Evolutionary conservation across 78 protist species (phyloP).

Genomic region (Thecamonas trahens): DNA sequence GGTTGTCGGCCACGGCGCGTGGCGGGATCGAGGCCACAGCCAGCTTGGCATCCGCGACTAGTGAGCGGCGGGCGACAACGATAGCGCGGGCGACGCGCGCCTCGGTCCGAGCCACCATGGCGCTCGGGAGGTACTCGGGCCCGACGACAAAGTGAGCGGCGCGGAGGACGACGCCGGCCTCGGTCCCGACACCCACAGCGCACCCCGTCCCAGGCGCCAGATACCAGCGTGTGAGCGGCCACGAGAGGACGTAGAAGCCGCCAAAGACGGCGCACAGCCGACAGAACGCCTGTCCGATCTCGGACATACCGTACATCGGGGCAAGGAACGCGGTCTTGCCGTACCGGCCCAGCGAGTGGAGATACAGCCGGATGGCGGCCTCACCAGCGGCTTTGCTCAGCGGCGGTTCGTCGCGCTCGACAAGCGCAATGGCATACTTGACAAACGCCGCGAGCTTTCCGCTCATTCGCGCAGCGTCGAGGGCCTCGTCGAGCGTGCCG

Average conservation of each 20-base stretch:
- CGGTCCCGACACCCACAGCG: too few species aligned
- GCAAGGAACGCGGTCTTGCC: slow-evolving; percentile 38
- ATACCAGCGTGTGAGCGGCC: too few species aligned
- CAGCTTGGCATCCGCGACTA: too few species aligned
- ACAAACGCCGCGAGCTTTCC: slow-evolving; percentile 13
- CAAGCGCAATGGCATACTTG: slow-evolving; percentile 27
- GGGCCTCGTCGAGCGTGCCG: not conserved
- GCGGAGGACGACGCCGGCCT: not conserved
- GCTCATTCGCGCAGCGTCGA: not conserved
- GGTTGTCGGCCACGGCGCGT: too few species aligned
- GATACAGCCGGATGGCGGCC: slow-evolving; percentile 3
- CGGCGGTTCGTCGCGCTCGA: slow-evolving; percentile 3
- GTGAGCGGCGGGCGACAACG: too few species aligned
- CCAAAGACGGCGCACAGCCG: slow-evolving; percentile 55
- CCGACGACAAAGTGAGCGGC: not conserved
- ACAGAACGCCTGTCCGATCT: slow-evolving; percentile 57
- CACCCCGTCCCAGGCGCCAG: too few species aligned
- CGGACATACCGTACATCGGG: slow-evolving; percentile 50
- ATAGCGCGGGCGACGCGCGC: too few species aligned
- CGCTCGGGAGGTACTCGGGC: too few species aligned
- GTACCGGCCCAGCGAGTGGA: slow-evolving; percentile 42
- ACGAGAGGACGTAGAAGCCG: slow-evolving; percentile 38
- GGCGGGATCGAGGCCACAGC: too few species aligned
- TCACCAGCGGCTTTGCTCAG: slow-evolving; percentile 26
- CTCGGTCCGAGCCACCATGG: too few species aligned